Percentiles rank a stretch among this genome's conserved stretches.
These are phyloP conservation scores for Voacanga thouarsii DNA, from an alignment of 257 asterid genomes.

Conservation along the genomic window DNA sequence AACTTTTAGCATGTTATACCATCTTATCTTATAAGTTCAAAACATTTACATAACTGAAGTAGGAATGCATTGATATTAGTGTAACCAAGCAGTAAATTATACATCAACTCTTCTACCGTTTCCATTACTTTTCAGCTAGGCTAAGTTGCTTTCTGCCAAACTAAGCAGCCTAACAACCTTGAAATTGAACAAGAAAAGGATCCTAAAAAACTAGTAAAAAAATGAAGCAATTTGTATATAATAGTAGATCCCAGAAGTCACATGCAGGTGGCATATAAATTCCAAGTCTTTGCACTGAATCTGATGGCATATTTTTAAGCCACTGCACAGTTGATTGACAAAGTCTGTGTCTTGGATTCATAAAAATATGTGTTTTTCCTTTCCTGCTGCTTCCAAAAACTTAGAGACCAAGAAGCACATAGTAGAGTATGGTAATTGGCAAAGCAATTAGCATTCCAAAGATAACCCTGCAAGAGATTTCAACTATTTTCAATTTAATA, in stretches of 20 bases:
- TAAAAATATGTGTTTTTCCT: constrained; percentile 22
- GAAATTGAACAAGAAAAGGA: constrained; percentile 7
- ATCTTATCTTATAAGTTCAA: no score
- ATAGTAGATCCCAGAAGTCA: constrained; percentile 25
- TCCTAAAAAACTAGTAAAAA: constrained; percentile 20
- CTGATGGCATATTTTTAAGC: constrained; percentile 22
- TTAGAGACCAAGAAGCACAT: constrained; percentile 79
- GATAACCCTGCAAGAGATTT: constrained; percentile 60
- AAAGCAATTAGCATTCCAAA: constrained; percentile 89
- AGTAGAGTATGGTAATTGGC: constrained; percentile 85
- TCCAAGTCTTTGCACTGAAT: constrained; percentile 58
- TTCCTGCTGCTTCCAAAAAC: constrained; percentile 19
- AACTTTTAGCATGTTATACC: no score
- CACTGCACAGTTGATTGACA: neutral
- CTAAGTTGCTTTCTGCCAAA: constrained; percentile 11
- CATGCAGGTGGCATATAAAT: constrained; percentile 43
- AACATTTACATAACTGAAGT: neutral
- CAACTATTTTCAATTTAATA: neutral
- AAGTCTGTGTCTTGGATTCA: constrained; percentile 36
- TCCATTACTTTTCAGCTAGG: constrained; percentile 3
- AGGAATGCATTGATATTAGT: neutral
- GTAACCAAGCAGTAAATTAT: neutral
- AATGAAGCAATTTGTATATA: constrained; percentile 5
- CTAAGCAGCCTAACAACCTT: constrained; percentile 17
- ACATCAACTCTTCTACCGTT: neutral